Evolutionary conservation across 2,329 filamentous ascomycete species (phyloP).

Genomic region (Rhytidhysteron rufulum): DNA sequence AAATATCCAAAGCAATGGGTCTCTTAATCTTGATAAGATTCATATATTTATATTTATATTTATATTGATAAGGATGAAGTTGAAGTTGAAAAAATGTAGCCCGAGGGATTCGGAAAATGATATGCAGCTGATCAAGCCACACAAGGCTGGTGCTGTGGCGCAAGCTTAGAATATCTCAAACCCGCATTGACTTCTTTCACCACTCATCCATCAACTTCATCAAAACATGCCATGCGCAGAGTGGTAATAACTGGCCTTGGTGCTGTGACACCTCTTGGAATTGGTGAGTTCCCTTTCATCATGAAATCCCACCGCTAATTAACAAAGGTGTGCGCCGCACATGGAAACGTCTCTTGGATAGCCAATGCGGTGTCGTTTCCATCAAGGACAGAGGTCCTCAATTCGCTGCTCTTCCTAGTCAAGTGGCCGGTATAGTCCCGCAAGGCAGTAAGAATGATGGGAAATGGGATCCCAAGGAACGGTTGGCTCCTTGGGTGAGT

Average conservation of each 20-base stretch:
- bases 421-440: conserved; percentile 80
- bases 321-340: conserved; percentile 62
- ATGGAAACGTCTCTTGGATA: conserved; percentile 77
- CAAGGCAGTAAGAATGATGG: conserved; percentile 43
- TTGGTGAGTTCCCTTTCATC: conserved; percentile 49
- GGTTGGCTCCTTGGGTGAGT: conserved; percentile 36
- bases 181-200: no score
- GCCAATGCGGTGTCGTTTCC: conserved; percentile 76
- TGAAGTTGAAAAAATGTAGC: no score
- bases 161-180: no score
- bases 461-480: conserved; percentile 46
- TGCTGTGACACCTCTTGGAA: conserved; percentile 64
- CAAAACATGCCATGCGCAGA: conserved; percentile 45
- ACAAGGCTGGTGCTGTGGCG: no score
- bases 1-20: no score
- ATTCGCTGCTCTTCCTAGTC: conserved; percentile 75
- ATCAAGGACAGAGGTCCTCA: conserved; percentile 58
- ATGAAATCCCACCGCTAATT: conserved; percentile 1
- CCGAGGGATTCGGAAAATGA: no score
- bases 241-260: conserved; percentile 50
- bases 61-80: no score
- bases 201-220: no score
- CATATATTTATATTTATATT: no score
- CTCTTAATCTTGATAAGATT: no score
- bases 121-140: no score